phyloP scores from a whole-genome alignment of 805 yeast genomes.

The Candida ficus region DNA sequence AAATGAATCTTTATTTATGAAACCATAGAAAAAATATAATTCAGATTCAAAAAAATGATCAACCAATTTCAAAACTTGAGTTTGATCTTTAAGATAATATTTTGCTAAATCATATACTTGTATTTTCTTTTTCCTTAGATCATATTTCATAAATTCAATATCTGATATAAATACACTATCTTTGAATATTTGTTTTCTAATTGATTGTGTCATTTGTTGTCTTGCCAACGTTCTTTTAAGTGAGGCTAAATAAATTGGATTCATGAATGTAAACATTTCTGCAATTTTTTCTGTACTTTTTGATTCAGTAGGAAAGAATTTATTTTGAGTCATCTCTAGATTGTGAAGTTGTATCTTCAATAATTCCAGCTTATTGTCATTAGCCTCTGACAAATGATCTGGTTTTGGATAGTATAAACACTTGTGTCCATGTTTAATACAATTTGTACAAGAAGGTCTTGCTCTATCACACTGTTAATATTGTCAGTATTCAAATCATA shows the following conservation, averaged over 20 bases:
- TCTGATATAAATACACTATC: slow-evolving; percentile 1
- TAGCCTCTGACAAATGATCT: too few species aligned
- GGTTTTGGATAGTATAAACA: too few species aligned
- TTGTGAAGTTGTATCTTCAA: not conserved
- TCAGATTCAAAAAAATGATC: slow-evolving; percentile 7
- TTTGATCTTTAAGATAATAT: not conserved
- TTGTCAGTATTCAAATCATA: too few species aligned
- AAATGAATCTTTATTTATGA: not conserved
- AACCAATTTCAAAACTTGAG: slow-evolving; percentile 2
- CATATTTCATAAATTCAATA: slow-evolving; percentile 5
- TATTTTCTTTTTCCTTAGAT: not conserved
- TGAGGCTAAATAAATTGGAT: not conserved
- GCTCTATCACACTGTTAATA: too few species aligned
- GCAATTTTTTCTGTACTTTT: not conserved
- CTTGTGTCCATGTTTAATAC: too few species aligned
- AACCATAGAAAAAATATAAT: not conserved
- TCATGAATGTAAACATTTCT: not conserved
- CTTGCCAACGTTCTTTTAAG: not conserved
- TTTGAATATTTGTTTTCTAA: not conserved
- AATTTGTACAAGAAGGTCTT: too few species aligned
- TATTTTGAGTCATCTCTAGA: not conserved
- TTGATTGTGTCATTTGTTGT: not conserved
- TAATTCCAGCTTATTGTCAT: not conserved
- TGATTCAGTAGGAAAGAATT: not conserved
- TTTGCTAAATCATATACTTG: not conserved